Evolutionary conservation across 305 asterid species (phyloP).

Genomic region (Euphrasia arctica): DNA sequence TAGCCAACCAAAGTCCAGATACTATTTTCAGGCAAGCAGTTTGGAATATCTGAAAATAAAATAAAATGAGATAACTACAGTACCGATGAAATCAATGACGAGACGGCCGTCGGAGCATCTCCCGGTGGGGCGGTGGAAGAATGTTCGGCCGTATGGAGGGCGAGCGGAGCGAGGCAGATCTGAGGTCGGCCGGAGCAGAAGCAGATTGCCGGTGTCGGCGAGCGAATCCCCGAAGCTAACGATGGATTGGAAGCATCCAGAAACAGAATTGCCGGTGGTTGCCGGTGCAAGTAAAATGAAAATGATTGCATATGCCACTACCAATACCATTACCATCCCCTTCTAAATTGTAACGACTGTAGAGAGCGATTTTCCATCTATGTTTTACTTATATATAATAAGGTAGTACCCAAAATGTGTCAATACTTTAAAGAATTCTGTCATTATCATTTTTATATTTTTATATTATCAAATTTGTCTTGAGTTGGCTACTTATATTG

Average conservation of each 20-base stretch:
- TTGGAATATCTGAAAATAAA: too few species aligned
- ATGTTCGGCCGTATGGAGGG: conserved; percentile 62
- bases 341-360: neutral
- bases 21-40: too few species aligned
- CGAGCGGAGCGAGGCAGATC: conserved; percentile 12
- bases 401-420: too few species aligned
- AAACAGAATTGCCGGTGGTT: neutral
- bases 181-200: conserved; percentile 16
- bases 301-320: neutral
- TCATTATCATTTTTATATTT: too few species aligned
- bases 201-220: conserved; percentile 49
- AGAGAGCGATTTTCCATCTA: too few species aligned
- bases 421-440: too few species aligned
- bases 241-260: conserved; percentile 36
- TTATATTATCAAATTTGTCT: too few species aligned
- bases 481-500: too few species aligned
- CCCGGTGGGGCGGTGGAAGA: conserved; percentile 62
- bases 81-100: conserved; percentile 60
- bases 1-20: too few species aligned
- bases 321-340: conserved; percentile 9
- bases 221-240: conserved; percentile 56
- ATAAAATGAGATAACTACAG: too few species aligned
- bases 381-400: too few species aligned
- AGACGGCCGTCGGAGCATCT: conserved; percentile 66
- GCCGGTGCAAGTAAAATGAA: neutral